Conservation (phyloP, 129 eudicot species). For the Mikania micrantha region DNA sequence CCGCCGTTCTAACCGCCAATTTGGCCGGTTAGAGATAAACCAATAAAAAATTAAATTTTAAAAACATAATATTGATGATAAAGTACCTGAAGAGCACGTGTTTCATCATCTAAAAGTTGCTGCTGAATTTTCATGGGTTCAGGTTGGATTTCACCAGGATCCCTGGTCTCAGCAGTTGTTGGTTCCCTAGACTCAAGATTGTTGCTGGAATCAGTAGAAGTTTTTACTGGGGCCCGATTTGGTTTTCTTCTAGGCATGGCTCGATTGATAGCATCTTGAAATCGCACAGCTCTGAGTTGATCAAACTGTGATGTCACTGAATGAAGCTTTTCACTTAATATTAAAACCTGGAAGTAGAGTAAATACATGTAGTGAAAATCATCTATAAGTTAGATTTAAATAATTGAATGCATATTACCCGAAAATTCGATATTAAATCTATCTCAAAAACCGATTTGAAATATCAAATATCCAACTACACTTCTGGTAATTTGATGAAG, state of each 20-base stretch:
- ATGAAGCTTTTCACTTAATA: constrained; percentile 89
- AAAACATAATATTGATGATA: constrained; percentile 3
- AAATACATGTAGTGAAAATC: background rate
- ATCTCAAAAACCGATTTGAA: background rate
- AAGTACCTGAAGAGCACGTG: constrained; percentile 88
- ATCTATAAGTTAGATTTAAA: background rate
- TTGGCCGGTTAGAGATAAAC: background rate
- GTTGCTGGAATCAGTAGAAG: constrained; percentile 24
- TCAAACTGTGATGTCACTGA: constrained; percentile 90
- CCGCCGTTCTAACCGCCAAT: too few species aligned
- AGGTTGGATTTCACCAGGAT: constrained; percentile 43
- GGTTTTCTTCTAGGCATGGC: constrained; percentile 77
- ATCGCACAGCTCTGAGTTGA: constrained; percentile 83
- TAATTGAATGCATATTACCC: background rate
- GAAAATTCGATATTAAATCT: background rate
- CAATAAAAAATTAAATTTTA: background rate
- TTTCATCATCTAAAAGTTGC: constrained; percentile 86
- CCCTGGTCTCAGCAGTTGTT: constrained; percentile 43
- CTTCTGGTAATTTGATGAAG: too few species aligned
- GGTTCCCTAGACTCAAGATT: constrained; percentile 21
- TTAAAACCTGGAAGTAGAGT: constrained; percentile 52
- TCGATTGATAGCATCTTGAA: constrained; percentile 79
- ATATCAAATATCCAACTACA: background rate
- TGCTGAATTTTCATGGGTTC: constrained; percentile 73
- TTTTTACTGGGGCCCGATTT: constrained; percentile 24